Base-by-base conservation (phyloP, 1,139 yeast genomes). In the Yamadazyma sp. region DNA sequence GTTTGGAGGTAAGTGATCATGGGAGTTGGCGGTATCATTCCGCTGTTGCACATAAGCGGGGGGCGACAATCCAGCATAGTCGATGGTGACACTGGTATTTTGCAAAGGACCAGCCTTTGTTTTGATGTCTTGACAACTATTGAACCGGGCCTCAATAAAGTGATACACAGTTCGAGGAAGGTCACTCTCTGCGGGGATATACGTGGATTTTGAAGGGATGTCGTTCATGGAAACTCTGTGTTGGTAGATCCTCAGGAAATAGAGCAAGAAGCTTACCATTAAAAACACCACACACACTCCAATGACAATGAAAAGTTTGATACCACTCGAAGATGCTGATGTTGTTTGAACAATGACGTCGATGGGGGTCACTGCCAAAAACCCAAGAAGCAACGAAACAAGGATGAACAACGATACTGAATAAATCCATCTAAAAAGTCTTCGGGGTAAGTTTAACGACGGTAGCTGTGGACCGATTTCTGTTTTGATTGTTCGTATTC, bases 231-330 rank as follows among this genome's bases (percentile, higher is more conserved):
- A 65, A 31, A 78, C 70, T 41, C 82, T 68, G 35, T 76, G 71
- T 30, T 77, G 73, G 42, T 81, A 67, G n/a, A 87, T 62, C 42
- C 97, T 57, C 46, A 66, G 56, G 39, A 70, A 61, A 50, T 71
- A 72, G 16, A 86, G 57, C 2, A 78, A 44, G 5, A 78, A 48
- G 10, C 79, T 64, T 7, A 74, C 54, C 1, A 82, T 47, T 1
- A 79, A 64, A 44, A 85, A 80, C 3, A 79, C 64, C 4, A 80
- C 87, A 51, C 87, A 76, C 8, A 85, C 88, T 35, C 80, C 78
- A 15, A 86, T 80, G 25, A 89, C 89, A 47, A 86, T 83, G 47
- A 86, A 81, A 13, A 85, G 76, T 55, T 86, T 84, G 59, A 86
- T 62, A 9, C 74, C 80, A 46, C 77, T 78, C 40, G 77, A 77